Evolutionary conservation across 148 eudicot genomes (phyloP), one percentile per base, ranked within the genome.

Genomic region (Rhododendron kiyosumense): DNA sequence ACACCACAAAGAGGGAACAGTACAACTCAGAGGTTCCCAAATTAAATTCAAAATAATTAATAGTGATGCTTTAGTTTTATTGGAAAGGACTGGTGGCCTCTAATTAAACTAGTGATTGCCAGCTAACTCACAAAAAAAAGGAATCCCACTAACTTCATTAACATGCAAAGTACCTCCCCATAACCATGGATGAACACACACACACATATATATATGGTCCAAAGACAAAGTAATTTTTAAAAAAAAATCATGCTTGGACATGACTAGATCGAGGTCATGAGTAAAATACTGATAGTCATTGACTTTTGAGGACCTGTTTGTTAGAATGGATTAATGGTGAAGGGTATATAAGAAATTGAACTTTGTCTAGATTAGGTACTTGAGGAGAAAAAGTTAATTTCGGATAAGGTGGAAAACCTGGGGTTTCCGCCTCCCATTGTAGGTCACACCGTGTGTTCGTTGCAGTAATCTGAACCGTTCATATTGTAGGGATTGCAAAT

Each of bases 81-180:
- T 79, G 85, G 81, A 82, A 89, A 89, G 83, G 85, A 80, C 52
- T 52, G 84, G 76, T 30, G 84, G 76, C 38, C 20, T 71, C 4
- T 54, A 71, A 71, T 26, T 67, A 71, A 71, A 81, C 51, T 74
- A 78, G 88, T 89, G 90, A 87, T 91, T 88, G 92, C 93, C 94
- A 92, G 90, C 94, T 89, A 91, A 85, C 74, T 79, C 86, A 85
- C n/a, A n/a, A n/a, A 78, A 28, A 87, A 61, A 41, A 46, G 6
- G 8, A 74, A 22, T 32, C 86, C 85, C 88, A 84, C 88, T 86
- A 86, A 77, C 75, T 48, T 87, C 49, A 79, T 78, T 57, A 86
- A 73, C 88, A 34, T 38, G 74, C 59, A 43, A 30, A 41, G 57
- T 8, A 11, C 32, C 36, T 71, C 41, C 52, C 18, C 34, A n/a